These are phyloP conservation scores for Solanum chacoense DNA, from an alignment of 305 asterid genomes.

Conservation along the genomic window DNA sequence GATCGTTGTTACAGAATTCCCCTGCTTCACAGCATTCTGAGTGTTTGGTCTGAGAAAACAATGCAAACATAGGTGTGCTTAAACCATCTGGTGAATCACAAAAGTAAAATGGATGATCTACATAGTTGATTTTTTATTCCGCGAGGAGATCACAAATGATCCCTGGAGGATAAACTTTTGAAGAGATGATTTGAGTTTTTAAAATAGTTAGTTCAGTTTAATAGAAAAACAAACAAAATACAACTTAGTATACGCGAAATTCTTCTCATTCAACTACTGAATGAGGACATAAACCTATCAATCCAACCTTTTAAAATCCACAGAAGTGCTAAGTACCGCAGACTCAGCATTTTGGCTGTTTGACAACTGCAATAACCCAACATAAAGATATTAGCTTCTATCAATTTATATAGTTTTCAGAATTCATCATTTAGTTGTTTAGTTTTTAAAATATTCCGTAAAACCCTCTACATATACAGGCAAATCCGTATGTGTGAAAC, in stretches of 20 bases:
- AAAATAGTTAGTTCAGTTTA: not conserved
- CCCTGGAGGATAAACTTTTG: not conserved
- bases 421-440: not conserved
- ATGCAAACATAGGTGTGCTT: not conserved
- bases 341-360: constrained; percentile 7
- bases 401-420: not conserved
- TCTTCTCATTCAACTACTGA: not conserved
- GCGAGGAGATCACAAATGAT: not conserved
- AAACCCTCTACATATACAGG: not conserved
- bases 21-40: constrained; percentile 11
- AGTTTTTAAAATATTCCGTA: not conserved
- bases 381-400: not conserved
- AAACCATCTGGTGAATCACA: not conserved
- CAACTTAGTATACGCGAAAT: not conserved
- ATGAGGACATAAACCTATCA: not conserved
- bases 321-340: constrained; percentile 9
- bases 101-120: not conserved
- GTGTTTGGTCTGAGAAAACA: constrained; percentile 22
- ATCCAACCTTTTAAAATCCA: constrained; percentile 26
- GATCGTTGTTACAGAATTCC: constrained; percentile 12
- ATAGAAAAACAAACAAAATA: not conserved
- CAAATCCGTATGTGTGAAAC: not conserved
- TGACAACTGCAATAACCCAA: constrained; percentile 18
- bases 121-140: not conserved
- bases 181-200: not conserved